A percentile compares a stretch with the other conserved stretches of the same genome.
phyloP scores from a whole-genome alignment of 2,329 filamentous ascomycete species.

The Paraphaeosphaeria sporulosa region DNA sequence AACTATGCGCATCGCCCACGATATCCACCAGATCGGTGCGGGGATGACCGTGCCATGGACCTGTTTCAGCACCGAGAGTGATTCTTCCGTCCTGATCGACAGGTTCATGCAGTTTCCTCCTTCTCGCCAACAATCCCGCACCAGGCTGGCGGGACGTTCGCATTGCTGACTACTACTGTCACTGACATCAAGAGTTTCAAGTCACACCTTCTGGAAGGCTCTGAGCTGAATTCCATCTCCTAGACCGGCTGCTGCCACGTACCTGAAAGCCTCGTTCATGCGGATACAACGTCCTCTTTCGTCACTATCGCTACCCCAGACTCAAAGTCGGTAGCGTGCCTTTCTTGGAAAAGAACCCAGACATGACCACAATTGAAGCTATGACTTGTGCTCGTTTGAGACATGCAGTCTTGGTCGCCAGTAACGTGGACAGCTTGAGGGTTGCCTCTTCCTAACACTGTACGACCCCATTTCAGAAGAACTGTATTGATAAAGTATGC shows the following conservation, averaged over 20 bases:
- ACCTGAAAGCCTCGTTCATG: conserved; percentile 30
- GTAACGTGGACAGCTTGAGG: conserved; percentile 28
- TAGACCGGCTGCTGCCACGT: conserved; percentile 28
- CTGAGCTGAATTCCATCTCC: conserved; percentile 20
- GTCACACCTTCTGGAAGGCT: conserved; percentile 39
- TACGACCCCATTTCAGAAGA: conserved; percentile 17
- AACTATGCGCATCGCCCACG: conserved; percentile 1
- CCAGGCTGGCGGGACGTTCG: conserved; percentile 26
- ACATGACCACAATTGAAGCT: conserved; percentile 21
- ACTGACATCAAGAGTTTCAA: conserved; percentile 38
- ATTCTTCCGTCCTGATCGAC: conserved; percentile 23
- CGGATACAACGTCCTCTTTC: conserved; percentile 25
- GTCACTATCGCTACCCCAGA: conserved; percentile 23
- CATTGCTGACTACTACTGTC: conserved; percentile 30
- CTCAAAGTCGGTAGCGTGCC: conserved; percentile 17
- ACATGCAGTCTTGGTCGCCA: conserved; percentile 29
- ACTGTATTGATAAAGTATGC: conserved; percentile 11
- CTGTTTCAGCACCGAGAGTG: conserved; percentile 33
- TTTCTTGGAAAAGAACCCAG: conserved; percentile 13
- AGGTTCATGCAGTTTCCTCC: conserved; percentile 37
- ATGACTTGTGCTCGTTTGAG: conserved; percentile 29
- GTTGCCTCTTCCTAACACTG: conserved; percentile 17
- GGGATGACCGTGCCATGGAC: conserved; percentile 16
- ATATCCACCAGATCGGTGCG: not conserved
- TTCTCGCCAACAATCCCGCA: conserved; percentile 26